phyloP scores from a whole-genome alignment of 2,329 filamentous ascomycete genomes.

The Pseudopyricularia cyperi region DNA sequence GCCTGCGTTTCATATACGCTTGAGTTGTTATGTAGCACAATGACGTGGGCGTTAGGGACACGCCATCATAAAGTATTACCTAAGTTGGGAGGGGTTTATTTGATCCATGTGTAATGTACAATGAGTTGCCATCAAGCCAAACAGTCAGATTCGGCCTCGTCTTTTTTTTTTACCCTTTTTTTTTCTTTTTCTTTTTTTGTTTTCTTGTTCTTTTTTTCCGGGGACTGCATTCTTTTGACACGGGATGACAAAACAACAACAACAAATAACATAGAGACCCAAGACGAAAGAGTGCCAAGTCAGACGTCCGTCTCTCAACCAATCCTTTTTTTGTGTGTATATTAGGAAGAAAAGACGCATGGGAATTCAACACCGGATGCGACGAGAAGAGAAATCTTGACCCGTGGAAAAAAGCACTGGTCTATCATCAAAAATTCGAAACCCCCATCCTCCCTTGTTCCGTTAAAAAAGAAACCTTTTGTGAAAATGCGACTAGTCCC shows the following conservation, averaged over 20 bases:
- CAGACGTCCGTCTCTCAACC: background rate
- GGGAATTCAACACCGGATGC: background rate
- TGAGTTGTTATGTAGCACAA: too few relatives aligned
- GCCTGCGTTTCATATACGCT: too few relatives aligned
- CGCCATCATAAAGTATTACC: background rate
- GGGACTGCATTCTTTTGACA: background rate
- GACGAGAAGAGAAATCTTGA: background rate
- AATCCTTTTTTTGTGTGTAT: background rate
- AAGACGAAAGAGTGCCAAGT: background rate
- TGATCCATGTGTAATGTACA: background rate
- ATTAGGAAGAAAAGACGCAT: background rate
- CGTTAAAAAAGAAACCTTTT: background rate
- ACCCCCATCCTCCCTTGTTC: background rate
- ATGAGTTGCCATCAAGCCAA: background rate
- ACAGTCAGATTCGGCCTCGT: background rate
- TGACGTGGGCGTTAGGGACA: too few relatives aligned
- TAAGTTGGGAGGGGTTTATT: background rate
- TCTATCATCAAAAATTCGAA: background rate
- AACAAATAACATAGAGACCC: background rate
- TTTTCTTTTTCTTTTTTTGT: background rate
- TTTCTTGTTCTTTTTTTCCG: too few relatives aligned
- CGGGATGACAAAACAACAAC: background rate
- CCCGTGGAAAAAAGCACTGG: background rate
- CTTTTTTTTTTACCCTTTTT: background rate
- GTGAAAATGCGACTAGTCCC: background rate